phyloP scores from a whole-genome alignment of 352 stramenopile genomes.

The Globisporangium echinulatum region DNA sequence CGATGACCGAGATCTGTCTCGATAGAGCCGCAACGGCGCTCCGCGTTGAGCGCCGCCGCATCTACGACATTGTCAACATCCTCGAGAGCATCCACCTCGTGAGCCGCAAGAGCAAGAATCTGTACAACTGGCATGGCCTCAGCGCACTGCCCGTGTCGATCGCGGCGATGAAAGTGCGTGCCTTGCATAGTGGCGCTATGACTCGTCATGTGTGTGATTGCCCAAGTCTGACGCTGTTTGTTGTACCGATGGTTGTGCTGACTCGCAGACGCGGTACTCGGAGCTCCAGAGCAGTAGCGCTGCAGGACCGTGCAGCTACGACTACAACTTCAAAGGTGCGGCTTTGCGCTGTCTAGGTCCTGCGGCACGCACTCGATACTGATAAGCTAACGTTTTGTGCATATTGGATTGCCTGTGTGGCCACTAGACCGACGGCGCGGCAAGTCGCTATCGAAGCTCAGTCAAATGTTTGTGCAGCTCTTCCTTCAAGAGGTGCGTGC shows the following conservation, averaged over 20 bases:
- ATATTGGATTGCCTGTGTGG: not conserved
- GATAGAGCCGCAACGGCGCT: slow-evolving; percentile 61
- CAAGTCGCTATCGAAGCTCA: slow-evolving; percentile 89
- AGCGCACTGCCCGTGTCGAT: slow-evolving; percentile 58
- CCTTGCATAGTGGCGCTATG: not conserved
- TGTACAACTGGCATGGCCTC: slow-evolving; percentile 90
- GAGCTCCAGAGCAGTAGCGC: slow-evolving; percentile 28
- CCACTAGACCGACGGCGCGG: slow-evolving; percentile 53
- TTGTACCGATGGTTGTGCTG: not conserved
- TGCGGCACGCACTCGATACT: too few relatives aligned
- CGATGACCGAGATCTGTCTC: slow-evolving; percentile 72
- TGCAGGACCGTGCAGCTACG: slow-evolving; percentile 19
- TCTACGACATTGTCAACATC: slow-evolving; percentile 99
- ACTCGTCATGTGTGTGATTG: too few relatives aligned
- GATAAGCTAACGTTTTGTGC: too few relatives aligned
- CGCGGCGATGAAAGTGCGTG: slow-evolving; percentile 59
- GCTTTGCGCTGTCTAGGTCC: not conserved
- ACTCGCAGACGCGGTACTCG: slow-evolving; percentile 29
- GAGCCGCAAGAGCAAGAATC: slow-evolving; percentile 94
- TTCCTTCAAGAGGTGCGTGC: slow-evolving; percentile 83
- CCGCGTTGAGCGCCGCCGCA: slow-evolving; percentile 90
- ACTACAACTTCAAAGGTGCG: slow-evolving; percentile 63
- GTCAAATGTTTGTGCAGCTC: slow-evolving; percentile 94
- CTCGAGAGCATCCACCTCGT: slow-evolving; percentile 94
- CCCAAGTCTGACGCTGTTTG: too few relatives aligned